Percentiles rank a stretch among this genome's conserved stretches.
Evolutionary conservation across 306 rosid genomes (phyloP).

Genomic region (Fragaria iinumae): DNA sequence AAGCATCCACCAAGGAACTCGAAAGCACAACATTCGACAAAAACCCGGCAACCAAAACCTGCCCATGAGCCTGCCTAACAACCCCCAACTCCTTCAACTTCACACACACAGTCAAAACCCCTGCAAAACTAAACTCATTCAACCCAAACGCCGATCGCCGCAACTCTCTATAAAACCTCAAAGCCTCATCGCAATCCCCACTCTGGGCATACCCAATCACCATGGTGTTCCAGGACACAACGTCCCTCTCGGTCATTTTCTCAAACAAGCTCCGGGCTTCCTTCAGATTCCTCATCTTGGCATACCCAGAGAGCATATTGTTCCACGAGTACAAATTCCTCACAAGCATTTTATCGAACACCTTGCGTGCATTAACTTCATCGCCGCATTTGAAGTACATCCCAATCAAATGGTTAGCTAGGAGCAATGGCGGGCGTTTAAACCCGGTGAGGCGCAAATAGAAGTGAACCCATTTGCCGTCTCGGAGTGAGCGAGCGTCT

Average conservation of each 20-base stretch:
- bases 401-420: constrained; percentile 64
- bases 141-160: constrained; percentile 53
- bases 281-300: constrained; percentile 57
- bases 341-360: constrained; percentile 72
- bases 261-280: constrained; percentile 57
- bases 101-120: constrained; percentile 68
- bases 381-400: constrained; percentile 66
- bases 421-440: constrained; percentile 53
- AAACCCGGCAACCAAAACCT: constrained; percentile 71
- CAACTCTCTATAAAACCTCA: constrained; percentile 52
- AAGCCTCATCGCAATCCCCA: constrained; percentile 53
- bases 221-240: constrained; percentile 81
- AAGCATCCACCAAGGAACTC: constrained; percentile 70
- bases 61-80: constrained; percentile 76
- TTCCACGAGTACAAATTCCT: constrained; percentile 85
- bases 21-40: constrained; percentile 61
- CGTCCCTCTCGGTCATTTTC: constrained; percentile 62
- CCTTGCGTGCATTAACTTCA: constrained; percentile 54
- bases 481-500: constrained; percentile 34
- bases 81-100: constrained; percentile 54
- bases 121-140: constrained; percentile 72
- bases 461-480: constrained; percentile 65
- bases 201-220: constrained; percentile 61
- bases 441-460: constrained; percentile 69
- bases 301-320: constrained; percentile 78